phyloP scores from a whole-genome alignment of 257 asterid genomes.

The Ballota nigra region DNA sequence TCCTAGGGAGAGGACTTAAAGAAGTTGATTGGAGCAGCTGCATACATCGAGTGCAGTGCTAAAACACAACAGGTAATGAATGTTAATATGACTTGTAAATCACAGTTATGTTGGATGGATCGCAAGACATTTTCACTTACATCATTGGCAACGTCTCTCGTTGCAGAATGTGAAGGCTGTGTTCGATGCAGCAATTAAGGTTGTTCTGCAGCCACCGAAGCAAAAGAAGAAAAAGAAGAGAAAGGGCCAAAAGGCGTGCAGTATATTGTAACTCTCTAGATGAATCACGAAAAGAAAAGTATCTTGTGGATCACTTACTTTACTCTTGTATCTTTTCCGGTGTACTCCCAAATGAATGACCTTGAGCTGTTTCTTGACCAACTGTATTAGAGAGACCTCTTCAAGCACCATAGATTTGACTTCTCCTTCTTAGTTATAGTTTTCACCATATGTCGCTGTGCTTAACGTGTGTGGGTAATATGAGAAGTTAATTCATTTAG shows the following conservation, averaged over 20 bases:
- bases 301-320: neutral
- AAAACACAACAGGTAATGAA: constrained; percentile 64
- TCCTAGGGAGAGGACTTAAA: constrained; percentile 78
- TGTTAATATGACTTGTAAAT: constrained; percentile 26
- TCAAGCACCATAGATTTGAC: neutral
- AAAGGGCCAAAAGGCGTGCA: constrained; percentile 58
- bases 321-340: neutral
- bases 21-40: constrained; percentile 73
- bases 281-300: constrained; percentile 7
- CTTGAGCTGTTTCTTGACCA: constrained; percentile 21
- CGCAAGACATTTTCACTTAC: neutral
- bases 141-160: neutral
- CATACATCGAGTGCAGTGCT: constrained; percentile 83
- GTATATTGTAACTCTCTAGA: constrained; percentile 45
- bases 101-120: neutral
- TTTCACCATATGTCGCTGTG: constrained; percentile 3
- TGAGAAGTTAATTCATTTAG: constrained; percentile 17
- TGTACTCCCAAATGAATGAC: constrained; percentile 11
- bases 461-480: constrained; percentile 24
- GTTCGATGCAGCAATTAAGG: constrained; percentile 59
- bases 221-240: constrained; percentile 50
- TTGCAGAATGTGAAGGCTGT: constrained; percentile 57
- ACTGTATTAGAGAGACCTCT: constrained; percentile 20
- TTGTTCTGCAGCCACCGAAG: constrained; percentile 57
- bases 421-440: constrained; percentile 23